Percentiles rank a stretch among this genome's conserved stretches.
phyloP scores from a whole-genome alignment of 1,284 basidiomycete genomes.

The Rhodotorula glutinis region DNA sequence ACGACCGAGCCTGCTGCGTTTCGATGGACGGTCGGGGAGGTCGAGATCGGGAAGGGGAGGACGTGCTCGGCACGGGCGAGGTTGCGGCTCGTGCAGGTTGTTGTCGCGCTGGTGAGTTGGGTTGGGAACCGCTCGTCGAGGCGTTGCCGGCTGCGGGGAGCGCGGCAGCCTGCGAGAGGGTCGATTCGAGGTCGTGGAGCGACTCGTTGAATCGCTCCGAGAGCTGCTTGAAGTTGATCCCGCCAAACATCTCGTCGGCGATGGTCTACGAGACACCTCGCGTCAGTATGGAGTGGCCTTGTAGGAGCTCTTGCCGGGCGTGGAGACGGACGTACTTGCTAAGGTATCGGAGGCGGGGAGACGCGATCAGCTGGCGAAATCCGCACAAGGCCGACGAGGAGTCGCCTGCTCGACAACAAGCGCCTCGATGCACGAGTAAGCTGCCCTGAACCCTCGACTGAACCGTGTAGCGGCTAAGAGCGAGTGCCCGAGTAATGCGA shows the following conservation, averaged over 20 bases:
- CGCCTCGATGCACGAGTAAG: too few species aligned
- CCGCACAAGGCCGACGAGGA: too few species aligned
- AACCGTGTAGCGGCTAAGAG: too few species aligned
- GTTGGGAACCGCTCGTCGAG: not conserved
- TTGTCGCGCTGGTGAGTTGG: not conserved
- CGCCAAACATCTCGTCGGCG: slow-evolving; percentile 21
- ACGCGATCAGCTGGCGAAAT: too few species aligned
- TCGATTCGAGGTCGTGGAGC: slow-evolving; percentile 25
- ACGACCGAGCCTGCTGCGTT: not conserved
- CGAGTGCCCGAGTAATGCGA: too few species aligned
- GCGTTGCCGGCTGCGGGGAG: not conserved
- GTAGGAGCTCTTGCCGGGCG: too few species aligned
- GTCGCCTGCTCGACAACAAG: too few species aligned
- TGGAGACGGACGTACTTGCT: not conserved
- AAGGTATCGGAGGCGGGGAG: not conserved
- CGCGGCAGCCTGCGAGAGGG: slow-evolving; percentile 1
- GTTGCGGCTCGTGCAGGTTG: not conserved
- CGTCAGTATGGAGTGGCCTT: too few species aligned
- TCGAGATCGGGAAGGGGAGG: not conserved
- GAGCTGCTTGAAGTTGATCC: slow-evolving; percentile 26
- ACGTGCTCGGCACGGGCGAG: not conserved
- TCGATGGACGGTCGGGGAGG: slow-evolving; percentile 1
- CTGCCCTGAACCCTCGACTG: too few species aligned
- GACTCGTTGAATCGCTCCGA: slow-evolving; percentile 20
- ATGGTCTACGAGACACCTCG: too few species aligned